Base-by-base conservation (phyloP, 2,329 filamentous ascomycete species). In the Scedosporium aurantiacum region DNA sequence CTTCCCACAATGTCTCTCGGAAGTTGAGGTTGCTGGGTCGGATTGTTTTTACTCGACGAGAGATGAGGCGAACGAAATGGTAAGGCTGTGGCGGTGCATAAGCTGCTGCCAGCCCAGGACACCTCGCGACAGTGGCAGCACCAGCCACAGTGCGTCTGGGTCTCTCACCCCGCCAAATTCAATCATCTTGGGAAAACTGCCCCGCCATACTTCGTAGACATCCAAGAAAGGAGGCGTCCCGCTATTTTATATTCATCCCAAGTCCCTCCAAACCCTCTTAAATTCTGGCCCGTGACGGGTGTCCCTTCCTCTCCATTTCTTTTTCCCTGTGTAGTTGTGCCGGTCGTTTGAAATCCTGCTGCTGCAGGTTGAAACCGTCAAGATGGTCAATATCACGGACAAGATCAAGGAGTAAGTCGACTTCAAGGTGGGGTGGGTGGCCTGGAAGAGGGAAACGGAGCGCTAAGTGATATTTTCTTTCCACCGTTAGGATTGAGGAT, bases 341-440 rank as follows among this genome's bases (percentile, higher is more conserved):
- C 21, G 4, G 32, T 57, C 10, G 54, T 61, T n/a, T 21, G 2
- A 57, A 61, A 41, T 50, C 60, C 52, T 61, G 54, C 52, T 21
- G 16, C 12, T 18, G 60, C 54, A 47, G 52, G 60, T 28, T 27
- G 10, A 37, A 55, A n/a, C 64, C 65, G 65, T 61, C 75, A 82
- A 78, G 70, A 99, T 99, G 94, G 94, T 97, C 76, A 97, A 97
- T 80, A 99, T 99, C 67, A 97, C 94, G 67, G 95, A 99, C 61
- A 97, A 96, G 83, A 99, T 99, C 80, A 99, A 99, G 82, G 94
- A 97, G 93, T 96, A 77, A 71, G 87, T 21, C 32, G 21, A 18
- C 37, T 54, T 6, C 27, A 57, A 32, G 43, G 59, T 28, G 21
- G 59, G 57, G 8, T 18, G 28, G 56, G 18, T 58, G 54, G 40